These are phyloP conservation scores for Diplodia corticola DNA, from an alignment of 2,329 filamentous ascomycete genomes.

Conservation along the genomic window DNA sequence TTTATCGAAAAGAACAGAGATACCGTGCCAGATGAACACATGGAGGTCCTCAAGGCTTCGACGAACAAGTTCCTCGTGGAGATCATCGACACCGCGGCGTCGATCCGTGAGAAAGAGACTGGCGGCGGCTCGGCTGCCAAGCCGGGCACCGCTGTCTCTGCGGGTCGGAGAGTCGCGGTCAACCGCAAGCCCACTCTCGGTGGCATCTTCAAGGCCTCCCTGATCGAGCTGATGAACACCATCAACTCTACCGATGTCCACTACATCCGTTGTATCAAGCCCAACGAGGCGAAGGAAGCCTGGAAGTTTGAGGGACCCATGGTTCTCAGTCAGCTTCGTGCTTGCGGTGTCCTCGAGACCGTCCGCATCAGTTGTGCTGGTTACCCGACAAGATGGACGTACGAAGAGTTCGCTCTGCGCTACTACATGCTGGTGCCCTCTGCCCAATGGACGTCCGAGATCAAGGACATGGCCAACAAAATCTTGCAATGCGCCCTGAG, in stretches of 20 bases:
- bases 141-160: slow-evolving; percentile 59
- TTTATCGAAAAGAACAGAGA: slow-evolving; percentile 99
- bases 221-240: slow-evolving; percentile 97
- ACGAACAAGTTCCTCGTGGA: slow-evolving; percentile 81
- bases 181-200: slow-evolving; percentile 96
- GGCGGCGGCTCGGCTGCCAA: slow-evolving; percentile 66
- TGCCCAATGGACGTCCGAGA: slow-evolving; percentile 86
- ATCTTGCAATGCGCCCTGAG: slow-evolving; percentile 86
- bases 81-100: slow-evolving; percentile 80
- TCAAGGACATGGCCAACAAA: slow-evolving; percentile 88
- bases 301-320: slow-evolving; percentile 99
- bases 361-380: slow-evolving; percentile 96
- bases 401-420: slow-evolving; percentile 93
- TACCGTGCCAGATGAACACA: slow-evolving; percentile 96
- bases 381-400: slow-evolving; percentile 97
- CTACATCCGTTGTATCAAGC: slow-evolving; percentile 99
- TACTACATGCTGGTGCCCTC: slow-evolving; percentile 99
- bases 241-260: slow-evolving; percentile 98
- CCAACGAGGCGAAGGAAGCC: slow-evolving; percentile 92
- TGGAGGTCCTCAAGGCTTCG: slow-evolving; percentile 85
- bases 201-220: slow-evolving; percentile 96
- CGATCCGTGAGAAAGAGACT: slow-evolving; percentile 85
- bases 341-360: slow-evolving; percentile 97
- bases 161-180: slow-evolving; percentile 84
- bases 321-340: slow-evolving; percentile 94